Evolutionary conservation across 169 alveolate species (phyloP), one percentile per base, ranked within the genome.

Genomic region (Perkinsus olseni): DNA sequence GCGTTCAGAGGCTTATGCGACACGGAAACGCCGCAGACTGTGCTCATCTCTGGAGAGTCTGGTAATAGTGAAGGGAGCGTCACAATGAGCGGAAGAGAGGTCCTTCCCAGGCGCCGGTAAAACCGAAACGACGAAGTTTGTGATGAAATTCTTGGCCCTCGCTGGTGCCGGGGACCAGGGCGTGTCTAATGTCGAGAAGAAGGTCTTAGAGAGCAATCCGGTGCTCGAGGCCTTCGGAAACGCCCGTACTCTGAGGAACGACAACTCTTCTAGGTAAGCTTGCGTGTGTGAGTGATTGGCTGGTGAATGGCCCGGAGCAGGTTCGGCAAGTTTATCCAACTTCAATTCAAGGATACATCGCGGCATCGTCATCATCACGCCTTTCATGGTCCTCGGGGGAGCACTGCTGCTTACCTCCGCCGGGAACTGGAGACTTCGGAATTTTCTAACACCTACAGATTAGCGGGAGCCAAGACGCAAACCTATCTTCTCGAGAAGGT

Each of bases 181-280:
- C 45, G 93, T 62, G 92, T 11, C 96, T 21, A 40, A 40, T 74
- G 92, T 92, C 91, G 94, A 74, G 91, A 28, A 74, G 51, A 97
- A 98, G 94, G 99, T 99, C 39, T 95, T 99, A 74, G 99, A 99
- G 95, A 97, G 99, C 62, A 99, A 99, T 95, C 99, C 99, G 0
- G 95, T 99, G 38, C 96, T 99, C 93, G 99, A 99, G 96, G 99
- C 99, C 10, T 98, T 99, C 96, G 99, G 99, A 0, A 99, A 99
- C 96, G 99, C 99, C 0, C 97, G 97, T 94, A 36, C 99, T 1
- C 94, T 98, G 39, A 96, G 99, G 92, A 99, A 99, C 95, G 97
- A 98, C 94, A 99, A 99, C 95, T 97, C 99, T 93, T 94, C 97
- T 39, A 94, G 95, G 36, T 94, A 92, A 24, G 95, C 94, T n/a